A percentile compares a stretch with the other conserved stretches of the same genome.
Evolutionary conservation across 1,284 basidiomycete genomes (phyloP).

Genomic region (Trichosporon ovoides): DNA sequence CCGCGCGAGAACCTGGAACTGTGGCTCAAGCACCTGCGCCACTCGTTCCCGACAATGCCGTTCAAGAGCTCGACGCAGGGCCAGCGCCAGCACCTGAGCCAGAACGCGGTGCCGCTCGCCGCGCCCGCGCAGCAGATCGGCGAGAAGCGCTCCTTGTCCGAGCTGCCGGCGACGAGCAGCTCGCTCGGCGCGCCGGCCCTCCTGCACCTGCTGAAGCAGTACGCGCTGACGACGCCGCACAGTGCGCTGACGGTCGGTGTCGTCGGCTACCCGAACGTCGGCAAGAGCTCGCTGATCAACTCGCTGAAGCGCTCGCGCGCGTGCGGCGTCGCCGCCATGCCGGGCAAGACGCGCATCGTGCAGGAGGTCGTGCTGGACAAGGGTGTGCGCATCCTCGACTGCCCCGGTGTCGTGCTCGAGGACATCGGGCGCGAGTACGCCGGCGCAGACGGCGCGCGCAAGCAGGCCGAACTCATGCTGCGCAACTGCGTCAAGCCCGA

Average conservation of each 20-base stretch:
- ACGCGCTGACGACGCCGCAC: slow-evolving; percentile 63
- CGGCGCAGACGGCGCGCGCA: slow-evolving; percentile 52
- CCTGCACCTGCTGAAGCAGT: slow-evolving; percentile 84
- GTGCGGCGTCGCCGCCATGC: slow-evolving; percentile 84
- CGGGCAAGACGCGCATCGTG: slow-evolving; percentile 91
- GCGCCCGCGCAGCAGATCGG: slow-evolving; percentile 35
- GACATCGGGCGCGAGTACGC: slow-evolving; percentile 56
- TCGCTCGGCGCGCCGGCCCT: slow-evolving; percentile 57
- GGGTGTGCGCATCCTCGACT: slow-evolving; percentile 86
- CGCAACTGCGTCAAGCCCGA: slow-evolving; percentile 91
- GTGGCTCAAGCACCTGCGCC: slow-evolving; percentile 85
- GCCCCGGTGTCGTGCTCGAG: slow-evolving; percentile 81
- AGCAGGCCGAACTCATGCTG: slow-evolving; percentile 68
- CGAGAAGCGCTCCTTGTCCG: slow-evolving; percentile 45
- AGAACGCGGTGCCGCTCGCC: slow-evolving; percentile 41
- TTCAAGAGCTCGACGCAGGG: slow-evolving; percentile 81
- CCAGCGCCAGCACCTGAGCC: slow-evolving; percentile 71
- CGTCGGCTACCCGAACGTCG: slow-evolving; percentile 95
- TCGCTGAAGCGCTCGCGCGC: slow-evolving; percentile 85
- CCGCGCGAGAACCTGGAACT: slow-evolving; percentile 80
- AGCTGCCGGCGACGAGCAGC: slow-evolving; percentile 62
- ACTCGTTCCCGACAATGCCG: slow-evolving; percentile 86
- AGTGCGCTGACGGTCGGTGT: slow-evolving; percentile 83
- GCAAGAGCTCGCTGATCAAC: slow-evolving; percentile 94
- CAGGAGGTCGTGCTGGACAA: slow-evolving; percentile 91